phyloP scores from a whole-genome alignment of 768 basidiomycete genomes.

The Amanita rimosa region DNA sequence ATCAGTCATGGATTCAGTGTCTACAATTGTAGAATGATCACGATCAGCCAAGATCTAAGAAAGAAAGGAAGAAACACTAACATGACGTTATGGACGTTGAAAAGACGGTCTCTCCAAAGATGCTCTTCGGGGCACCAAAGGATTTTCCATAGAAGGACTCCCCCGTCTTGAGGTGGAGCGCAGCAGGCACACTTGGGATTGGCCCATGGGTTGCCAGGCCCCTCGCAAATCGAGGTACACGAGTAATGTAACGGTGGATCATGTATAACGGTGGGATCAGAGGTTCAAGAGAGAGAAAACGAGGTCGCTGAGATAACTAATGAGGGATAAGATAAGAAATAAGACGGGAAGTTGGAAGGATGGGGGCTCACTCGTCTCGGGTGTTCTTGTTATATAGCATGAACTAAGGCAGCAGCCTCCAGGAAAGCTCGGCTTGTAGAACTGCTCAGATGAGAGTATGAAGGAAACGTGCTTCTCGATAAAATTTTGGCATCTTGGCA shows the following conservation, averaged over 20 bases:
- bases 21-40: slow-evolving; percentile 34
- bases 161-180: slow-evolving; percentile 87
- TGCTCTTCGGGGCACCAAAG: slow-evolving; percentile 81
- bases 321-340: slow-evolving; percentile 14
- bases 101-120: slow-evolving; percentile 96
- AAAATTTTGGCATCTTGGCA: slow-evolving; percentile 1
- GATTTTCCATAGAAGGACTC: slow-evolving; percentile 84
- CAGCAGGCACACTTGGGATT: slow-evolving; percentile 50
- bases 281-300: slow-evolving; percentile 63
- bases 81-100: slow-evolving; percentile 98
- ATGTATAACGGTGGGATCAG: slow-evolving; percentile 25
- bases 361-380: slow-evolving; percentile 74
- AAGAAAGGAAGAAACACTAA: slow-evolving; percentile 24
- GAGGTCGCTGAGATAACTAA: slow-evolving; percentile 83
- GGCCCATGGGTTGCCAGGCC: slow-evolving; percentile 57
- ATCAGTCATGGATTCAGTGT: slow-evolving; percentile 99
- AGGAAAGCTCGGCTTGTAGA: neutral
- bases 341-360: neutral
- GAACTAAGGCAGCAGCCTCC: slow-evolving; percentile 17
- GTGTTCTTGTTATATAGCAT: slow-evolving; percentile 85
- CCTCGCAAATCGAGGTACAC: slow-evolving; percentile 38
- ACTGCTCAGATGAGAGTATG: slow-evolving; percentile 1
- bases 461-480: neutral
- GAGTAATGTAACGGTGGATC: slow-evolving; percentile 44
- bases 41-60: neutral